phyloP scores from a whole-genome alignment of 495 filamentous ascomycete species.

The Penicillium angulare region DNA sequence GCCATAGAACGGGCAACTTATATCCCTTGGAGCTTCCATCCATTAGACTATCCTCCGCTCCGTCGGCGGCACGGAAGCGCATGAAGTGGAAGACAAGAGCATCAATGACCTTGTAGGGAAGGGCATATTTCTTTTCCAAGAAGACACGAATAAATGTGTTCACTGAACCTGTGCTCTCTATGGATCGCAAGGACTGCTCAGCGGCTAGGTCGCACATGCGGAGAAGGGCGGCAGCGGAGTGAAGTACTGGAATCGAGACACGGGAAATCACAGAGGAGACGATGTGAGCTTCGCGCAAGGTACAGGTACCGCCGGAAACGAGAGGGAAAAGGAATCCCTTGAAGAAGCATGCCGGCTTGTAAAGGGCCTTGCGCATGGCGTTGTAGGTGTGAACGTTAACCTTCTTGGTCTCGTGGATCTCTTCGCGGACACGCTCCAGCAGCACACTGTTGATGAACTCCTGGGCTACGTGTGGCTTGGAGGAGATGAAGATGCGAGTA shows the following conservation, averaged over 20 bases:
- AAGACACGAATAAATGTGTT: conserved; percentile 91
- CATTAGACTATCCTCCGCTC: conserved; percentile 47
- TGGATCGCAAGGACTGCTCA: conserved; percentile 70
- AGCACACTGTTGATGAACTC: conserved; percentile 78
- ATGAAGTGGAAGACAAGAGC: conserved; percentile 95
- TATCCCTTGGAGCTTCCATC: conserved; percentile 45
- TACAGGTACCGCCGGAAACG: conserved; percentile 72
- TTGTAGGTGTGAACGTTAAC: conserved; percentile 95
- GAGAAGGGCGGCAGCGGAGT: conserved; percentile 89
- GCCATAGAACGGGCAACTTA: conserved; percentile 83
- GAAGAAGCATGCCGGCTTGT: conserved; percentile 96
- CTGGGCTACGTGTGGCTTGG: conserved; percentile 72
- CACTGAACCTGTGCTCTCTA: conserved; percentile 78
- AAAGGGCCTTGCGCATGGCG: conserved; percentile 85
- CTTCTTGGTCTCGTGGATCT: conserved; percentile 83
- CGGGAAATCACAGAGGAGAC: conserved; percentile 77
- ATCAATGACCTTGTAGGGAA: conserved; percentile 93
- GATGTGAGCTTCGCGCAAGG: conserved; percentile 87
- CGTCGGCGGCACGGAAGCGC: conserved; percentile 67
- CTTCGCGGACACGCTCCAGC: conserved; percentile 83
- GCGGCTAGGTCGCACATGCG: conserved; percentile 90
- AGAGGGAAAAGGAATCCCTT: conserved; percentile 94
- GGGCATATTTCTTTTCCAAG: conserved; percentile 93
- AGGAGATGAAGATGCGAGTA: conserved; percentile 84
- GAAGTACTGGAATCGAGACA: conserved; percentile 80